These are phyloP conservation scores for Pouteria glomerata DNA, from an alignment of 148 eudicot genomes.

Conservation along the genomic window DNA sequence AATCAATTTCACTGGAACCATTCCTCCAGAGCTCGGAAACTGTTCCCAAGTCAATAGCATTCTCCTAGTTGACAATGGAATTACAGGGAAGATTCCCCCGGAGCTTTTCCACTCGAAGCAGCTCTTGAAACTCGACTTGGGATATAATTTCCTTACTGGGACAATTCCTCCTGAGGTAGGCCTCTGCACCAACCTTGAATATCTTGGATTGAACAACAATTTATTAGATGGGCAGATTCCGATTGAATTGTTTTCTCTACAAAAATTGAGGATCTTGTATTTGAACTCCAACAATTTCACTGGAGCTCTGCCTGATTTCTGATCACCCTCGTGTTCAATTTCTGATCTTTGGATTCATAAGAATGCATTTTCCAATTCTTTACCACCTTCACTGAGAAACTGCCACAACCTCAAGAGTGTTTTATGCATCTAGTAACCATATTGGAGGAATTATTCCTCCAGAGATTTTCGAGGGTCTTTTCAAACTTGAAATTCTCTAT, in stretches of 20 bases:
- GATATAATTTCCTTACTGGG: constrained; percentile 13
- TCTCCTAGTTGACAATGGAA: constrained; percentile 1
- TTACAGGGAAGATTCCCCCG: constrained; percentile 14
- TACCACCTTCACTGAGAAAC: constrained; percentile 13
- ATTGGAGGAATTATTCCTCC: constrained; percentile 9
- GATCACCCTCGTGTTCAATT: constrained; percentile 15
- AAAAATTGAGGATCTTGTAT: constrained; percentile 11
- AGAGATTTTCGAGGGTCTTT: constrained; percentile 7
- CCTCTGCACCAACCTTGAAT: constrained; percentile 17
- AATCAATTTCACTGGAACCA: constrained; percentile 15
- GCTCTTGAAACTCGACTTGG: constrained; percentile 16
- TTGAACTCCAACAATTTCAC: constrained; percentile 9
- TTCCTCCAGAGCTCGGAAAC: constrained; percentile 8
- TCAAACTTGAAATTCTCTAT: constrained; percentile 7
- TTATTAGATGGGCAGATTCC: constrained; percentile 15
- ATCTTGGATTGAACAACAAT: constrained; percentile 12
- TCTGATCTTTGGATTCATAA: constrained; percentile 8
- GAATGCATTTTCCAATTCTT: constrained; percentile 13
- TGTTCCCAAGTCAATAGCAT: constrained; percentile 10
- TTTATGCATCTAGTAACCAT: background rate
- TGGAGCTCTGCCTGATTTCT: constrained; percentile 9
- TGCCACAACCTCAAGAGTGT: constrained; percentile 3
- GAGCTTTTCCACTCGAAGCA: constrained; percentile 12
- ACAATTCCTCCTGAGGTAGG: constrained; percentile 11
- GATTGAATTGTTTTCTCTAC: constrained; percentile 13